Conservation (phyloP, 345 rosid species). For the Populus pruinosa region DNA sequence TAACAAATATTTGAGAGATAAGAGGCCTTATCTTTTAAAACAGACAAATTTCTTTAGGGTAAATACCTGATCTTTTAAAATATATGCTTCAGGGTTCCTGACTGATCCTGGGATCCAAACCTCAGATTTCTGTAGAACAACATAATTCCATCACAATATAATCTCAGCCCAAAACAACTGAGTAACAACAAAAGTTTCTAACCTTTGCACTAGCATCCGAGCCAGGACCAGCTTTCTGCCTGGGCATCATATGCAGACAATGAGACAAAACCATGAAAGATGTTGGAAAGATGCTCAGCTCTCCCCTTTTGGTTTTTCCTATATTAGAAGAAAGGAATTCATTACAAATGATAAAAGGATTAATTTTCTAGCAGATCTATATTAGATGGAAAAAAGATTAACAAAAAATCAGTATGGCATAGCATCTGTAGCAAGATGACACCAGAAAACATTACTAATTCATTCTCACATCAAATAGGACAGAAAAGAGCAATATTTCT, state of each 20-base stretch:
- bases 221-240: slow-evolving; percentile 53
- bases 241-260: slow-evolving; percentile 97
- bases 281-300: slow-evolving; percentile 76
- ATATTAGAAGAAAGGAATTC: background rate
- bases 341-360: background rate
- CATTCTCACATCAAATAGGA: background rate
- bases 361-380: background rate
- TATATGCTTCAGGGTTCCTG: slow-evolving; percentile 78
- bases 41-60: background rate
- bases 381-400: background rate
- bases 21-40: background rate
- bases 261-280: slow-evolving; percentile 66
- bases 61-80: slow-evolving; percentile 86
- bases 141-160: slow-evolving; percentile 8
- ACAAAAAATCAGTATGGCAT: background rate
- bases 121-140: slow-evolving; percentile 55
- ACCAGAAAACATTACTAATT: background rate
- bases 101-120: slow-evolving; percentile 63
- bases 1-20: background rate
- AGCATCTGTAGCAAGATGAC: background rate
- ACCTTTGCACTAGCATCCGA: slow-evolving; percentile 52
- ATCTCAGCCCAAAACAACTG: background rate
- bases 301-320: slow-evolving; percentile 96
- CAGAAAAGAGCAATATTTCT: background rate
- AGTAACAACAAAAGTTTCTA: slow-evolving; percentile 10